Conservation (phyloP, 2,329 filamentous ascomycete genomes). For the Paraphaeosphaeria sporulosa region DNA sequence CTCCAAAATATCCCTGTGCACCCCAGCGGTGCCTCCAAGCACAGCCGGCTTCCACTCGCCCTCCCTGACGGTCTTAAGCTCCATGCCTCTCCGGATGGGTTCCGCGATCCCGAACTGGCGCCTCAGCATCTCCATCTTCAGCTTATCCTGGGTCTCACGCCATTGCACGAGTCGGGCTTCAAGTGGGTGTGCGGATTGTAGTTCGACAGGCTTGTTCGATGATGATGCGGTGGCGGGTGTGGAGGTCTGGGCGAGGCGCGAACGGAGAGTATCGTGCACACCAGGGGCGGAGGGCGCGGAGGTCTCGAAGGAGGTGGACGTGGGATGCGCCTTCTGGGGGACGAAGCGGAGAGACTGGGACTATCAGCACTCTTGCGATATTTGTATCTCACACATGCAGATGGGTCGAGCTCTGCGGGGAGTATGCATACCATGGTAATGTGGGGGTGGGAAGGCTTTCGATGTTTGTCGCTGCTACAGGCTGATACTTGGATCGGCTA, state of each 20-base stretch:
- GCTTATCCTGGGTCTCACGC: constrained; percentile 84
- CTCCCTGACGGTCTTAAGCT: constrained; percentile 84
- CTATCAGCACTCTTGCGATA: constrained; percentile 5
- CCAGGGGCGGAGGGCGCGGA: constrained; percentile 89
- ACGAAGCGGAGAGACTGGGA: constrained; percentile 86
- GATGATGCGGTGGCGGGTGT: constrained; percentile 36
- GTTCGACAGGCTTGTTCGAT: constrained; percentile 43
- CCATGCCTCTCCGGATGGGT: constrained; percentile 92
- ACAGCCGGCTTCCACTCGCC: constrained; percentile 81
- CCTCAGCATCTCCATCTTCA: constrained; percentile 89
- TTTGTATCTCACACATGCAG: background rate
- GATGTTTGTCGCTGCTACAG: background rate
- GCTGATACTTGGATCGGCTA: background rate
- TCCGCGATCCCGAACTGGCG: constrained; percentile 91
- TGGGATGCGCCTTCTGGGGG: constrained; percentile 71
- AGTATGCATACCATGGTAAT: constrained; percentile 2
- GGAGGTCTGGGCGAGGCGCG: constrained; percentile 71
- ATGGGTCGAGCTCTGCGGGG: background rate
- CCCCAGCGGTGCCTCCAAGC: constrained; percentile 69
- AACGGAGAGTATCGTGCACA: constrained; percentile 90
- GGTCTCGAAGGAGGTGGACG: constrained; percentile 60
- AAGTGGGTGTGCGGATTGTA: constrained; percentile 83
- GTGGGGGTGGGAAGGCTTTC: background rate
- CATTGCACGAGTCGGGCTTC: constrained; percentile 88
- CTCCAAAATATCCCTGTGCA: constrained; percentile 89